phyloP scores from a whole-genome alignment of 208 protist genomes.

The Zelonia costaricensis region DNA sequence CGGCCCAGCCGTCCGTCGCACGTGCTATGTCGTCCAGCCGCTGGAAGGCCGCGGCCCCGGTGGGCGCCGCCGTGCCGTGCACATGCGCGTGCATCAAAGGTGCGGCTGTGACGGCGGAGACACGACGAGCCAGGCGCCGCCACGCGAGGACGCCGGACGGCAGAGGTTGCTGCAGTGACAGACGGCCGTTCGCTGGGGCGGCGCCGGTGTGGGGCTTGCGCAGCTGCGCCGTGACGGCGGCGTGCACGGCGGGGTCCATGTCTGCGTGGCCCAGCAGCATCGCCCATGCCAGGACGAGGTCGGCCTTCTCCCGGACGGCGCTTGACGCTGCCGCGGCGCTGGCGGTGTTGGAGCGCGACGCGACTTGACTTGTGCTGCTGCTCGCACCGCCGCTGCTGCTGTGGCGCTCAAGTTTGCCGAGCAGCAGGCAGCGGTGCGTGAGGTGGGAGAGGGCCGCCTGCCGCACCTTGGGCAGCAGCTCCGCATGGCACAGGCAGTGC shows the following conservation, averaged over 20 bases:
- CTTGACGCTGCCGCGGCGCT: background rate
- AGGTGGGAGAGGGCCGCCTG: conserved; percentile 22
- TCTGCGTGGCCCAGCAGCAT: conserved; percentile 10
- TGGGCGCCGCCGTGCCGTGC: background rate
- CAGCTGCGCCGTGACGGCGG: conserved; percentile 23
- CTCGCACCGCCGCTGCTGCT: no score
- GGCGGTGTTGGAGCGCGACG: no score
- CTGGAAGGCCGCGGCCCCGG: conserved; percentile 3
- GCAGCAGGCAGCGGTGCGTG: conserved; percentile 22
- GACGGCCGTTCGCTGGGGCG: background rate
- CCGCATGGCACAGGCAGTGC: no score
- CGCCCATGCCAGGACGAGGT: conserved; percentile 17
- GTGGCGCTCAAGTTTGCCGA: no score
- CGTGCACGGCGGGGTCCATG: conserved; percentile 3
- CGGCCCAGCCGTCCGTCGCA: conserved; percentile 14
- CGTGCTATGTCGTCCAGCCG: background rate
- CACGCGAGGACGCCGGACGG: conserved; percentile 12
- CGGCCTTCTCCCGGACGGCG: background rate
- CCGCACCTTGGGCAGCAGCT: conserved; percentile 4
- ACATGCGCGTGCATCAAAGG: background rate
- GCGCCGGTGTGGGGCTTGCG: background rate
- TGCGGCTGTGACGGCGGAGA: background rate
- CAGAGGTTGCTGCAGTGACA: no score
- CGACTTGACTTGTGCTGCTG: no score
- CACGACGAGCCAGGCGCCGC: conserved; percentile 14